Conservation (phyloP, 2,329 filamentous ascomycete species). For the Beauveria caledonica region DNA sequence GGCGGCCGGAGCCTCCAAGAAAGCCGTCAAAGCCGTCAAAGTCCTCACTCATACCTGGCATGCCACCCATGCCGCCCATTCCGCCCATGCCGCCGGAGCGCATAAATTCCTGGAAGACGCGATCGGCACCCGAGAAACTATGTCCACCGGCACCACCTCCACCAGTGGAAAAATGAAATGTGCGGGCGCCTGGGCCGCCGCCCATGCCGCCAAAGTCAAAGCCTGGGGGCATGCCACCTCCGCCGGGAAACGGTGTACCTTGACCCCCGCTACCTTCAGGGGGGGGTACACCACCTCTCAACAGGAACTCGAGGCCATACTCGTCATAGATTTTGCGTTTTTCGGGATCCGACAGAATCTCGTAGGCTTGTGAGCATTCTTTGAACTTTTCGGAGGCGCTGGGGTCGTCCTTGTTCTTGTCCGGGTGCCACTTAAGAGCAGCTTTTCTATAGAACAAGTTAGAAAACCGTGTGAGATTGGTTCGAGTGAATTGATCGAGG, state of each 20-base stretch:
- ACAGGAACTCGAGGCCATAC: conserved; percentile 86
- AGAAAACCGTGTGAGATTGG: not conserved
- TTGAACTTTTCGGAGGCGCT: conserved; percentile 90
- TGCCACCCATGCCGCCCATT: conserved; percentile 29
- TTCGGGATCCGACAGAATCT: conserved; percentile 93
- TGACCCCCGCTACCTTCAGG: conserved; percentile 49
- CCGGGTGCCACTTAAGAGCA: conserved; percentile 87
- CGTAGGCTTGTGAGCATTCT: conserved; percentile 94
- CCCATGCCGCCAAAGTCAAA: conserved; percentile 45
- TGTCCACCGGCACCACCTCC: conserved; percentile 55
- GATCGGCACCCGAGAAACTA: conserved; percentile 73
- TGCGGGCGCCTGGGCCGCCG: conserved; percentile 38
- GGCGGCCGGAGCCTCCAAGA: conserved; percentile 32
- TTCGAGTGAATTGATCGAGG: not conserved
- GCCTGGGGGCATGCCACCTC: conserved; percentile 48
- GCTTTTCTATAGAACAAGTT: conserved; percentile 54
- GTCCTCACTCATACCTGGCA: conserved; percentile 34
- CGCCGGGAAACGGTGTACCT: conserved; percentile 53
- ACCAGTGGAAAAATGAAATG: conserved; percentile 57
- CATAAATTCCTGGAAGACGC: conserved; percentile 80
- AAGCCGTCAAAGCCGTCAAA: conserved; percentile 50
- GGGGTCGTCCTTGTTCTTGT: conserved; percentile 94
- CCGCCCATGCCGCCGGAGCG: conserved; percentile 41
- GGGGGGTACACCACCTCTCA: conserved; percentile 66
- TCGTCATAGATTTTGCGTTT: conserved; percentile 95